Evolutionary conservation across 768 basidiomycete species (phyloP), one percentile per base, ranked within the genome.

Genomic region (Boletus sp.): DNA sequence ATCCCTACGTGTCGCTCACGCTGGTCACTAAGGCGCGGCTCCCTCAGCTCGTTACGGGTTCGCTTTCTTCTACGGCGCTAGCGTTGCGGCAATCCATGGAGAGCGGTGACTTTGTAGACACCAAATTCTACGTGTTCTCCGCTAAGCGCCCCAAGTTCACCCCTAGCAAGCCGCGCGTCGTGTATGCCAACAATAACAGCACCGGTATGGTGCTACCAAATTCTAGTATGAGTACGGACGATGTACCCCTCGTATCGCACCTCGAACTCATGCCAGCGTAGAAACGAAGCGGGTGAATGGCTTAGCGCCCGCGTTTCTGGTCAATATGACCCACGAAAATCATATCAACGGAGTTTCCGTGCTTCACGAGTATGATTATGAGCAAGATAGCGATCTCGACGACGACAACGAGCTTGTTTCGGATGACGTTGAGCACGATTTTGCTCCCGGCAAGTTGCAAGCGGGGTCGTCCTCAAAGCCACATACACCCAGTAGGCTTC

Each of bases 321-420:
- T 63, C 51, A 63, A 57, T n/a, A 61, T 68, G 68, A 60, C 65
- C 11, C 9, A 55, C 42, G 67, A 68, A 20, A 36, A 51, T 6
- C 65, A 69, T 1, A 56, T 68, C 49, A 50, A 46, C 20, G 37
- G 15, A 10, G 49, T 67, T 20, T 54, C 67, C 8, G 24, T 70
- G 0, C 66, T 68, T 20, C 68, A 68, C 40, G 61, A 68, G 3
- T 71, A 70, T 8, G 62, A 63, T 12, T 71, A 71, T 11, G 62
- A 72, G 18, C 58, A 52, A 24, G 69, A 70, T 33, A 72, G 71
- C 40, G 69, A 70, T 45, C 66, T 70, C 18, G 71, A 72, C 6
- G 68, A 65, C 17, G 67, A 71, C 15, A 59, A 59, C 5, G 56
- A 52, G 1, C 36, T 24, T 0, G 56, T 54, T 14, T 12, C 3